Evolutionary conservation across 148 eudicot genomes (phyloP).

Genomic region (Dysphania ambrosioides): DNA sequence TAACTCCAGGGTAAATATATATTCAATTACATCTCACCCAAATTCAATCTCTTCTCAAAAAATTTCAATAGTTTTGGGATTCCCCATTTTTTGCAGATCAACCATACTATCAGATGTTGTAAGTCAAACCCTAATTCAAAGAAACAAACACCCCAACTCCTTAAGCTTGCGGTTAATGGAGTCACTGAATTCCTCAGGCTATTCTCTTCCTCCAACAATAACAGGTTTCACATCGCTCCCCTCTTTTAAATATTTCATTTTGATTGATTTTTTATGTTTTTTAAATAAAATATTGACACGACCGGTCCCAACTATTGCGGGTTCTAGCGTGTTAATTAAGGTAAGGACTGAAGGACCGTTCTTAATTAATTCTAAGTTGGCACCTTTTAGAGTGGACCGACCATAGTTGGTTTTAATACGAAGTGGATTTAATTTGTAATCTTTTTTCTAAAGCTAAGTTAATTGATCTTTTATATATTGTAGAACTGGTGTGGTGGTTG

Average conservation of each 20-base stretch:
- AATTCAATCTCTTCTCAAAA: too few species aligned
- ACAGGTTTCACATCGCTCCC: slow-evolving; percentile 21
- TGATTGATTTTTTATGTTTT: neutral
- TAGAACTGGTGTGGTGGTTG: slow-evolving; percentile 37
- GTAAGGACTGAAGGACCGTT: too few species aligned
- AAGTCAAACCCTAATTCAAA: slow-evolving; percentile 26
- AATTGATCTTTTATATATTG: slow-evolving; percentile 5
- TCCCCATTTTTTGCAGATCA: slow-evolving; percentile 25
- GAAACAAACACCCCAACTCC: slow-evolving; percentile 34
- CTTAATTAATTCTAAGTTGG: neutral
- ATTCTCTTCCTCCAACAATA: slow-evolving; percentile 29
- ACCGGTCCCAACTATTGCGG: too few species aligned
- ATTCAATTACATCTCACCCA: too few species aligned
- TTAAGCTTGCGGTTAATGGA: slow-evolving; percentile 42
- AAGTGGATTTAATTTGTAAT: neutral
- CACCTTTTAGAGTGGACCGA: neutral
- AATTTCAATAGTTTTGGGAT: too few species aligned
- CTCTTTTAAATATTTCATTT: neutral
- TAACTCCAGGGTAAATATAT: too few species aligned
- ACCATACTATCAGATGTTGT: slow-evolving; percentile 29
- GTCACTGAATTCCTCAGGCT: slow-evolving; percentile 59
- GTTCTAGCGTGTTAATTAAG: too few species aligned
- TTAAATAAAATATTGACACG: neutral
- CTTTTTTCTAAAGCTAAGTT: slow-evolving; percentile 5
- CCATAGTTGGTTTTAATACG: too few species aligned